A percentile compares a stretch with the other conserved stretches of the same genome.
These are phyloP conservation scores for Mycocentrospora acerina DNA, from an alignment of 2,329 filamentous ascomycete genomes.

Conservation along the genomic window DNA sequence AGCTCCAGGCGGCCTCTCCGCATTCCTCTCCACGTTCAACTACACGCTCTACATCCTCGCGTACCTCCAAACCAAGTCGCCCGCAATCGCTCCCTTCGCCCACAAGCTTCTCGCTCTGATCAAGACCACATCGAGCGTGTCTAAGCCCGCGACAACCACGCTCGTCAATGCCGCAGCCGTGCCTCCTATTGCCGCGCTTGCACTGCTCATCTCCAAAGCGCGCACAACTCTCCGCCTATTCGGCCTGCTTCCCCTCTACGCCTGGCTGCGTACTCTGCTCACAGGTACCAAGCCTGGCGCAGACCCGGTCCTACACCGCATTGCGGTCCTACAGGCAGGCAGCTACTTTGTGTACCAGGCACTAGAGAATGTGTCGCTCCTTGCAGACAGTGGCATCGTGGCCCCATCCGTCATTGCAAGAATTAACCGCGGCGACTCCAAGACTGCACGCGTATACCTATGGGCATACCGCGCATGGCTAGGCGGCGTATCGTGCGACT, in stretches of 20 bases:
- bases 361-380: constrained; percentile 47
- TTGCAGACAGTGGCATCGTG: constrained; percentile 46
- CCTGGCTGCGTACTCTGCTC: constrained; percentile 46
- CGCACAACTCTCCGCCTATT: constrained; percentile 49
- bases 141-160: constrained; percentile 23
- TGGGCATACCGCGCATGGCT: constrained; percentile 48
- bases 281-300: constrained; percentile 45
- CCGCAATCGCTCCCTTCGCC: constrained; percentile 29
- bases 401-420: constrained; percentile 36
- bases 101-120: constrained; percentile 37
- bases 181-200: constrained; percentile 37
- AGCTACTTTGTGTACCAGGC: constrained; percentile 48
- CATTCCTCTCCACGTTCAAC: constrained; percentile 51
- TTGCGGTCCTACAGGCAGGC: constrained; percentile 44
- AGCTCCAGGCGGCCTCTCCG: constrained; percentile 46
- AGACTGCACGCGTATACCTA: constrained; percentile 41
- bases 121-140: constrained; percentile 27
- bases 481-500: constrained; percentile 47
- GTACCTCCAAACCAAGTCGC: constrained; percentile 45
- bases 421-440: constrained; percentile 40
- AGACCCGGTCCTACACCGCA: constrained; percentile 46
- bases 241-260: constrained; percentile 48
- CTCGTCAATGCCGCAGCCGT: constrained; percentile 33
- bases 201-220: constrained; percentile 43
- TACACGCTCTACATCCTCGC: constrained; percentile 50